These are phyloP conservation scores for Chaetomiaceae sp. DNA, from an alignment of 2,329 filamentous ascomycete species.

Conservation along the genomic window DNA sequence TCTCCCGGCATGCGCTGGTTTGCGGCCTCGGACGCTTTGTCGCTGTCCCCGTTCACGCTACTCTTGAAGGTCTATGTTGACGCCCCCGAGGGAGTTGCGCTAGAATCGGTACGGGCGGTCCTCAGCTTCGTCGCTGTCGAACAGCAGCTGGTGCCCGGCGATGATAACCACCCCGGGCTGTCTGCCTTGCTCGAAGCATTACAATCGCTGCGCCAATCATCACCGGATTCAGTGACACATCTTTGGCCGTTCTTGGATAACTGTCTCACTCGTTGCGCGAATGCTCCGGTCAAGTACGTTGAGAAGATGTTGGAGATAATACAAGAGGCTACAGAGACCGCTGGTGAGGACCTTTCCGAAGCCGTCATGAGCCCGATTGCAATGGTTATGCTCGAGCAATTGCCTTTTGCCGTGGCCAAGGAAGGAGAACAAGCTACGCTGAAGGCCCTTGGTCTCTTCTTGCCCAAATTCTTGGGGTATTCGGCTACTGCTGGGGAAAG, in stretches of 20 bases:
- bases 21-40: slow-evolving; percentile 62
- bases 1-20: slow-evolving; percentile 91
- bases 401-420: slow-evolving; percentile 59
- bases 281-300: slow-evolving; percentile 76
- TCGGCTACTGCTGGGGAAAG: slow-evolving; percentile 51
- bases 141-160: slow-evolving; percentile 49
- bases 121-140: slow-evolving; percentile 60
- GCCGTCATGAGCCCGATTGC: slow-evolving; percentile 58
- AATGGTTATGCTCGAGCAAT: slow-evolving; percentile 70
- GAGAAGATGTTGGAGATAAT: slow-evolving; percentile 58
- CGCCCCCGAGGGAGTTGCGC: slow-evolving; percentile 44
- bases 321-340: slow-evolving; percentile 34
- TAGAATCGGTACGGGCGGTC: slow-evolving; percentile 50
- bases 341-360: slow-evolving; percentile 30
- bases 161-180: slow-evolving; percentile 40
- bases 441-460: slow-evolving; percentile 50
- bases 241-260: slow-evolving; percentile 77
- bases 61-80: slow-evolving; percentile 57
- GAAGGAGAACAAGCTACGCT: slow-evolving; percentile 42
- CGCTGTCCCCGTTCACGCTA: slow-evolving; percentile 66
- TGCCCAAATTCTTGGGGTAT: slow-evolving; percentile 54
- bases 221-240: slow-evolving; percentile 34
- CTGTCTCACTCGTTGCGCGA: slow-evolving; percentile 70
- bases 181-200: slow-evolving; percentile 43
- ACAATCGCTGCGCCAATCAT: slow-evolving; percentile 28